Conservation (phyloP, 441 rosid genomes). For the Euphorbia corollata region DNA sequence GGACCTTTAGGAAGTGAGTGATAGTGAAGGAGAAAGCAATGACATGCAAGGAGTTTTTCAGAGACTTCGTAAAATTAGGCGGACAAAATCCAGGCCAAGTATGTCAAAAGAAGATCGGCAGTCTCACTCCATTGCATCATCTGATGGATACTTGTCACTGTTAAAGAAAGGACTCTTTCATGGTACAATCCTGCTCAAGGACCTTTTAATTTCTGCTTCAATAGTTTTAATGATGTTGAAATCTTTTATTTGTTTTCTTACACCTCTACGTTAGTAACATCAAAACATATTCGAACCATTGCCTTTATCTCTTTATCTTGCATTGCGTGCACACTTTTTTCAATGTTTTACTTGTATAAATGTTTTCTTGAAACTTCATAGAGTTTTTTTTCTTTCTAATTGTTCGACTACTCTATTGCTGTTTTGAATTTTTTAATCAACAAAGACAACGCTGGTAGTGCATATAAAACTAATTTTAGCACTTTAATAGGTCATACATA, state of each 20-base stretch:
- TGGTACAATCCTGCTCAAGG: conserved; percentile 39
- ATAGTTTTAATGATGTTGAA: background rate
- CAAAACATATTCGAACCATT: no score
- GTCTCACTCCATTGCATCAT: conserved; percentile 36
- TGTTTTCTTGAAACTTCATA: no score
- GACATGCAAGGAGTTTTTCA: conserved; percentile 34
- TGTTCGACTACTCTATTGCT: no score
- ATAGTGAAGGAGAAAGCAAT: conserved; percentile 62
- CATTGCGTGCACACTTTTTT: no score
- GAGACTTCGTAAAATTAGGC: conserved; percentile 59
- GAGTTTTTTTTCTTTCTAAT: no score
- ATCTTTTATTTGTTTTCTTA: conserved; percentile 2
- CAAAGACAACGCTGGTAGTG: no score
- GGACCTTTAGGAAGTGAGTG: conserved; percentile 58
- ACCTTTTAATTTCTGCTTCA: conserved; percentile 7
- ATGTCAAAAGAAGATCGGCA: conserved; percentile 42
- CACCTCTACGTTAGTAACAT: no score
- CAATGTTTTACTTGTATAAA: no score
- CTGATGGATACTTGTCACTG: conserved; percentile 64
- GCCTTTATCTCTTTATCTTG: no score
- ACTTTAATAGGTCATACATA: no score
- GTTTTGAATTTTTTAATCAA: no score
- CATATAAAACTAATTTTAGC: no score
- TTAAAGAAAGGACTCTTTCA: conserved; percentile 51
- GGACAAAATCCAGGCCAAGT: conserved; percentile 32